These are phyloP conservation scores for Cylindricascospora bacillispora DNA, from an alignment of 1,139 yeast genomes.

Conservation along the genomic window DNA sequence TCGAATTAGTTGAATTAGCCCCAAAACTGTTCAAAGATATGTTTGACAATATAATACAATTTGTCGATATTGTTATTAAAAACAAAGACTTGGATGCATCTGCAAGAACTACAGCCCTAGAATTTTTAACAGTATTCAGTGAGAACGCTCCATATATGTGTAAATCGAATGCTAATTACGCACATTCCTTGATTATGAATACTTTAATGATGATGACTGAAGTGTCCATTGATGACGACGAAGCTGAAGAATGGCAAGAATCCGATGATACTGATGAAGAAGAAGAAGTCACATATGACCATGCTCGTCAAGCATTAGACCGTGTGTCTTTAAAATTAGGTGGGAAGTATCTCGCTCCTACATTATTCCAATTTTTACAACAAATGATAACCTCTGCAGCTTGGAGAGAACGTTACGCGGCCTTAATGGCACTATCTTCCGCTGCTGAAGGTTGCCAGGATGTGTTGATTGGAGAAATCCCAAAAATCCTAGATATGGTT, in stretches of 20 bases:
- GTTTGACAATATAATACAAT: slow-evolving; percentile 77
- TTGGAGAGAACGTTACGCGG: slow-evolving; percentile 97
- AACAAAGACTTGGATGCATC: slow-evolving; percentile 66
- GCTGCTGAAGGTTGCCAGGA: slow-evolving; percentile 98
- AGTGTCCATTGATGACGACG: slow-evolving; percentile 77
- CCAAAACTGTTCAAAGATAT: slow-evolving; percentile 89
- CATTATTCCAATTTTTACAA: slow-evolving; percentile 77
- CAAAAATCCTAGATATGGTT: slow-evolving; percentile 69
- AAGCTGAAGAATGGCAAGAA: slow-evolving; percentile 73
- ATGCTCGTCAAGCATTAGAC: slow-evolving; percentile 89
- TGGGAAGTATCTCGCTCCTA: slow-evolving; percentile 73
- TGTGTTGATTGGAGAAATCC: slow-evolving; percentile 70
- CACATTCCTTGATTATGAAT: slow-evolving; percentile 57
- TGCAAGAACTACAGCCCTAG: slow-evolving; percentile 79
- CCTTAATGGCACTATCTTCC: slow-evolving; percentile 89
- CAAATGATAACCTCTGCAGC: slow-evolving; percentile 59
- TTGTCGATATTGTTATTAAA: slow-evolving; percentile 70
- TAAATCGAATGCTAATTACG: slow-evolving; percentile 61
- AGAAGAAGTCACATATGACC: slow-evolving; percentile 77
- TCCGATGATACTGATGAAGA: slow-evolving; percentile 74
- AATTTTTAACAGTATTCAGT: slow-evolving; percentile 75
- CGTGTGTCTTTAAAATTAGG: slow-evolving; percentile 75
- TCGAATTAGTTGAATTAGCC: slow-evolving; percentile 83
- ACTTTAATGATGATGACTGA: slow-evolving; percentile 85
- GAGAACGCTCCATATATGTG: slow-evolving; percentile 96